Base-by-base conservation (phyloP, 2,329 filamentous ascomycete genomes). In the Hysterium pulicare region DNA sequence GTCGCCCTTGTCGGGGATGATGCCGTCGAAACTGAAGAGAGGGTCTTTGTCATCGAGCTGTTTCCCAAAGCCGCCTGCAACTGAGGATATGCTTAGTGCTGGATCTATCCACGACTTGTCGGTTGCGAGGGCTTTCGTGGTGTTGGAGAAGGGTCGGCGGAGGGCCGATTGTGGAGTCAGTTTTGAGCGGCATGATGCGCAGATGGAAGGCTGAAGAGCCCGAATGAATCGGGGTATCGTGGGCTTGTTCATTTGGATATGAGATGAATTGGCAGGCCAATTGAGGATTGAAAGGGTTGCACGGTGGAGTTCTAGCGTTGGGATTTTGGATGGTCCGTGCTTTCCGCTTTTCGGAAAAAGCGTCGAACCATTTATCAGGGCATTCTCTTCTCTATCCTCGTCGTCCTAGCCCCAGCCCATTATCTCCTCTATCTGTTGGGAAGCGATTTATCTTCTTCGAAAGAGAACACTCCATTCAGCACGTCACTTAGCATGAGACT, bases 401-500 rank as follows among this genome's bases (percentile, higher is more conserved):
- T n/a, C n/a, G n/a, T 28, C 32, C 32, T 17, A n/a, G 16, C 32
- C 3, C 16, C 32, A 3, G n/a, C 32, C 32, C 32, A 34, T 11
- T 15, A 34, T 11, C 32, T 34, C 15, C 9, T 17, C 13, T 34
- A n/a, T n/a, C n/a, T n/a, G n/a, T n/a, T n/a, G n/a, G n/a, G n/a
- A n/a, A n/a, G n/a, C n/a, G n/a, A n/a, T n/a, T n/a, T n/a, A n/a
- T n/a, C n/a, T n/a, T n/a, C n/a, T n/a, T n/a, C n/a, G n/a, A n/a
- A n/a, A n/a, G n/a, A n/a, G n/a, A n/a, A n/a, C n/a, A n/a, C n/a
- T n/a, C n/a, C n/a, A n/a, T n/a, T n/a, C n/a, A n/a, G n/a, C n/a
- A n/a, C n/a, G n/a, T 41, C 31, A 26, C 44, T 51, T 59, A 74
- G 66, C 58, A 75, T 75, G 72, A 71, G 68, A 59, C 67, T 68